phyloP scores from a whole-genome alignment of 75 land plant species.

The Cunninghamia lanceolata region DNA sequence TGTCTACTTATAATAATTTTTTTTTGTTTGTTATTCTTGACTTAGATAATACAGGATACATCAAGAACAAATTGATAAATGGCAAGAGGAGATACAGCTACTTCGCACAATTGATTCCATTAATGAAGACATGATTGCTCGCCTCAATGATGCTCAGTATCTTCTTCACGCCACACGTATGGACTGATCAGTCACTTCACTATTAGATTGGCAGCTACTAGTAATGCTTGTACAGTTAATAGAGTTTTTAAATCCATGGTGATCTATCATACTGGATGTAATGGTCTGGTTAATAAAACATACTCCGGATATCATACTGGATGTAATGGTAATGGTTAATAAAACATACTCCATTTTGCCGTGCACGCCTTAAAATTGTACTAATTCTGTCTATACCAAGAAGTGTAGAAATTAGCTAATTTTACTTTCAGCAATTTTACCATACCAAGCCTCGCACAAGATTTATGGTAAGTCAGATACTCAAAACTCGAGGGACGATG shows the following conservation, averaged over 20 bases:
- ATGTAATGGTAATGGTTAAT: no score
- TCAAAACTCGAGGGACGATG: background rate
- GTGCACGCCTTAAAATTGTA: no score
- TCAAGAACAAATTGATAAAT: constrained; percentile 53
- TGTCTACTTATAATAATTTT: no score
- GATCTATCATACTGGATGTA: no score
- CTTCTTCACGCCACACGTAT: constrained; percentile 25
- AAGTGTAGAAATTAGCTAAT: background rate
- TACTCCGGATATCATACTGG: no score
- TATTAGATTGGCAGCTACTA: background rate
- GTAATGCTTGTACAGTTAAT: no score
- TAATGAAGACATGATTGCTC: constrained; percentile 39
- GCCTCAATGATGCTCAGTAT: constrained; percentile 43
- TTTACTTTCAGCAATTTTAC: no score
- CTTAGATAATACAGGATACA: constrained; percentile 38
- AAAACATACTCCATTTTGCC: no score
- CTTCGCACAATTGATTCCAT: constrained; percentile 44
- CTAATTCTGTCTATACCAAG: background rate
- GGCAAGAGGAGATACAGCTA: constrained; percentile 64
- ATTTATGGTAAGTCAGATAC: no score
- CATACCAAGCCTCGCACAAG: background rate
- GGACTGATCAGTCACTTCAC: background rate
- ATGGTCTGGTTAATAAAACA: no score
- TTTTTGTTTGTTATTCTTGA: background rate
- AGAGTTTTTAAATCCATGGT: background rate